Percentiles rank a stretch among this genome's conserved stretches.
These are phyloP conservation scores for Didymella arachidicola DNA, from an alignment of 2,329 filamentous ascomycete species.

Conservation along the genomic window DNA sequence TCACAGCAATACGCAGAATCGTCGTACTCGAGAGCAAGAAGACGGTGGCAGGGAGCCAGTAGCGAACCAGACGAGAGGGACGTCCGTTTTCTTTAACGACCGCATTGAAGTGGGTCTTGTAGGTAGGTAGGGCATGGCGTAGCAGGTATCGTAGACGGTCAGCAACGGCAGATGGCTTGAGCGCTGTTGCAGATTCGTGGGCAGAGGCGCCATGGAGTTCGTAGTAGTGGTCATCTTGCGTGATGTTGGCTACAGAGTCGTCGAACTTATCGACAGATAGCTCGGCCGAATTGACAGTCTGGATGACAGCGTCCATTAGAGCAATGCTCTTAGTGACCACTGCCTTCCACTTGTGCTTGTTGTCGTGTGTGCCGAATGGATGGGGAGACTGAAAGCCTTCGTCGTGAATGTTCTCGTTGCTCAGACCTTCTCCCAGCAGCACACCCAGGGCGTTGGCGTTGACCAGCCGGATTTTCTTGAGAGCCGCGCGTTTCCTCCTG, in stretches of 20 bases:
- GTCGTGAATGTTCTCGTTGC: constrained; percentile 65
- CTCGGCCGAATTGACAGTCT: constrained; percentile 71
- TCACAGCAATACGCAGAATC: constrained; percentile 78
- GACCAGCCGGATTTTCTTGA: constrained; percentile 77
- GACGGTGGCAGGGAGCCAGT: constrained; percentile 81
- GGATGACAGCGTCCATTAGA: constrained; percentile 85
- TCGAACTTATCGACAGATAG: constrained; percentile 63
- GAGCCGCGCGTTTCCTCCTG: constrained; percentile 72
- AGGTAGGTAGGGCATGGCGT: constrained; percentile 70
- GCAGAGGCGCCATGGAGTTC: constrained; percentile 51
- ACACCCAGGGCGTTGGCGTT: constrained; percentile 88
- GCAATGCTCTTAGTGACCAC: constrained; percentile 81
- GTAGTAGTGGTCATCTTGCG: constrained; percentile 60
- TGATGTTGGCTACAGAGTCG: constrained; percentile 62
- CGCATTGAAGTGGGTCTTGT: constrained; percentile 64
- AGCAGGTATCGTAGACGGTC: constrained; percentile 74
- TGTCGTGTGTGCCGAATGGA: constrained; percentile 56
- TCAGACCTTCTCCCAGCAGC: constrained; percentile 84
- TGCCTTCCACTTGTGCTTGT: constrained; percentile 69
- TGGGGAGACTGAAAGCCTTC: constrained; percentile 57
- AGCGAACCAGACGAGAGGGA: constrained; percentile 77
- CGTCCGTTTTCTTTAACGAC: constrained; percentile 73
- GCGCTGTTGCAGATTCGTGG: constrained; percentile 42
- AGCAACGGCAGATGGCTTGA: constrained; percentile 65
- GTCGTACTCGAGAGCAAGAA: constrained; percentile 82